Base-by-base conservation (phyloP, 2,329 filamentous ascomycete genomes). In the Lasiodiplodia theobromae region DNA sequence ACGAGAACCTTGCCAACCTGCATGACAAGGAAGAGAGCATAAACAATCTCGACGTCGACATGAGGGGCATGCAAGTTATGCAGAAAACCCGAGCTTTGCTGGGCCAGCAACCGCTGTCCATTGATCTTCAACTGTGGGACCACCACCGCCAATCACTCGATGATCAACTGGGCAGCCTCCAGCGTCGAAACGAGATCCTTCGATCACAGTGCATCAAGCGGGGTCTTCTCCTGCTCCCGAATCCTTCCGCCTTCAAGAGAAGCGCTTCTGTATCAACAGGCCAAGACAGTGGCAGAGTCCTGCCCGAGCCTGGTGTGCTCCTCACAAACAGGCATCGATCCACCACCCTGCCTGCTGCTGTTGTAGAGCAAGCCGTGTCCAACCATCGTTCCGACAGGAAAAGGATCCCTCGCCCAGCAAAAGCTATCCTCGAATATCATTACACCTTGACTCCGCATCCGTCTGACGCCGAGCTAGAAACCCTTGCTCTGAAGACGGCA, bases 51-150 rank as follows among this genome's bases (percentile, higher is more conserved):
- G 21, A 64, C 7, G 21, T 51, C 21, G 60, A 64, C 47, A 38
- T 64, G 47, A 64, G 23, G 25, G 60, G 60, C 3, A 64, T 64
- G 60, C 44, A 64, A 53, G n/a, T 64, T 21, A 64, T 64, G 60
- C 60, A 64, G 38, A 52, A 52, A 5, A 53, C 28, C n/a, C 60
- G 60, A 18, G 7, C 23, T 38, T 52, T 64, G 21, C 31, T 64
- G 31, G 44, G 60, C 34, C 60, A 64, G 31, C 44, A 64, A n/a
- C 60, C 60, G 31, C 60, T 64, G 60, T 64, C 38, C 47, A 28
- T 64, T 34, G 60, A 64, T 38, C 28, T 38, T 31, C 60, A 28
- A 37, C 60, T 64, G 47, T 64, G 60, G 60, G 47, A 52, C 60
- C 60, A 31, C 21, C 60, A 52, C 12, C 60, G 60, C 18, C 60